Base-by-base conservation (phyloP, 345 rosid genomes). In the Salix exigua region DNA sequence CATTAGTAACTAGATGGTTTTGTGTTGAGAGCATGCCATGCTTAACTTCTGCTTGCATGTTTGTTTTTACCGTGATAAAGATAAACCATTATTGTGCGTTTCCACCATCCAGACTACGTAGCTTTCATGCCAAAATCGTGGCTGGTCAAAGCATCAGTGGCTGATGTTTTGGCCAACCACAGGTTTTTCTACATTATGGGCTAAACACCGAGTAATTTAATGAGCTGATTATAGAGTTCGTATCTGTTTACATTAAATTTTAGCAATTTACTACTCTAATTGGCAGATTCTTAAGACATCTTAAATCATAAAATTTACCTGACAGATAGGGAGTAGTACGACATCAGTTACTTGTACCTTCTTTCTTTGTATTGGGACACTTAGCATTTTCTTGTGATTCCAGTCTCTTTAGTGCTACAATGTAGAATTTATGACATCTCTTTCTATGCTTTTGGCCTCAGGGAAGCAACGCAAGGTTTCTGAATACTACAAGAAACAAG, bases 401-500 rank as follows among this genome's bases (percentile, higher is more conserved):
- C 23, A 51, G 58, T 19, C 21, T 69, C 35, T 46, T 40, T 13
- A 69, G 31, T 26, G 35, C 28, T 17, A 16, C 35, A 3, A 1
- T 69, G 8, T 51, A 51, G 23, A 51, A 51, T 2, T 19, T 6
- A 19, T 19, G 60, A 0, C 60, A 19, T 31, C 1, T 71, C 37
- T 19, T 62, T 42, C 7, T 44, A 19, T 42, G 28, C 13, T 13
- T 33, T 0, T 21, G n/a, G 38, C 62, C 35, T 53, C 75, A 91
- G 98, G 81, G 74, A 93, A 90, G 74, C 86, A 90, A 70, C 82
- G 89, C 37, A 87, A 82, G 88, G 88, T 93, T 17, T 88, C 91
- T 7, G 94, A 90, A 77, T 93, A 93, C 71, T 93, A 93, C 88
- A 82, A 90, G 84, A 87, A 87, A 82, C 98, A 93, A 82, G 96